phyloP scores from a whole-genome alignment of 352 stramenopile species.

The Globisporangium canariense region DNA sequence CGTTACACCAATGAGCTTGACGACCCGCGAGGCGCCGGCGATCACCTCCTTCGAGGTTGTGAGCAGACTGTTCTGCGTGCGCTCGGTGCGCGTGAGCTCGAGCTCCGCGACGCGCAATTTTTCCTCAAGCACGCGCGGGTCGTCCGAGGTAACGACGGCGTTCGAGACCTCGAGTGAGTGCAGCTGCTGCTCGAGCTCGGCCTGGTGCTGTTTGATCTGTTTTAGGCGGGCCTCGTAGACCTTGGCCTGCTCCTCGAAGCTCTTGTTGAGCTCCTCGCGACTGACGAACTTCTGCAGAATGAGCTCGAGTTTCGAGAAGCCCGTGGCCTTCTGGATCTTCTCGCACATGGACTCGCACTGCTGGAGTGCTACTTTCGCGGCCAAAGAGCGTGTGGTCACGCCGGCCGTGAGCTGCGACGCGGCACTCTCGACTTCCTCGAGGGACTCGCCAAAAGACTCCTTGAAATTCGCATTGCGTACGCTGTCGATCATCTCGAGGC shows the following conservation, averaged over 20 bases:
- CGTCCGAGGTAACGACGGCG: conserved; percentile 38
- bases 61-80: conserved; percentile 59
- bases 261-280: conserved; percentile 71
- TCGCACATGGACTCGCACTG: conserved; percentile 82
- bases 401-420: conserved; percentile 29
- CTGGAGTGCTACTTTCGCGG: conserved; percentile 70
- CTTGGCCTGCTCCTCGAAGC: conserved; percentile 80
- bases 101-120: conserved; percentile 69
- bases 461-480: conserved; percentile 34
- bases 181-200: conserved; percentile 69
- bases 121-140: conserved; percentile 68
- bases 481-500: conserved; percentile 71
- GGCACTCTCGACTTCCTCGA: conserved; percentile 24
- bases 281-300: conserved; percentile 80
- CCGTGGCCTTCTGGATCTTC: conserved; percentile 80
- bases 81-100: conserved; percentile 59
- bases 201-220: conserved; percentile 74
- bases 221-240: conserved; percentile 77
- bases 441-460: conserved; percentile 9
- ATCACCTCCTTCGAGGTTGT: conserved; percentile 79
- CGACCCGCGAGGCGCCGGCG: conserved; percentile 55
- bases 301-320: conserved; percentile 70
- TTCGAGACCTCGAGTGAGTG: conserved; percentile 65
- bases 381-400: conserved; percentile 48
- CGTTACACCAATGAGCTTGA: conserved; percentile 74